Evolutionary conservation across 202 grass and related monocot genomes (phyloP), one percentile per base, ranked within the genome.

Genomic region (Carex arenaria): DNA sequence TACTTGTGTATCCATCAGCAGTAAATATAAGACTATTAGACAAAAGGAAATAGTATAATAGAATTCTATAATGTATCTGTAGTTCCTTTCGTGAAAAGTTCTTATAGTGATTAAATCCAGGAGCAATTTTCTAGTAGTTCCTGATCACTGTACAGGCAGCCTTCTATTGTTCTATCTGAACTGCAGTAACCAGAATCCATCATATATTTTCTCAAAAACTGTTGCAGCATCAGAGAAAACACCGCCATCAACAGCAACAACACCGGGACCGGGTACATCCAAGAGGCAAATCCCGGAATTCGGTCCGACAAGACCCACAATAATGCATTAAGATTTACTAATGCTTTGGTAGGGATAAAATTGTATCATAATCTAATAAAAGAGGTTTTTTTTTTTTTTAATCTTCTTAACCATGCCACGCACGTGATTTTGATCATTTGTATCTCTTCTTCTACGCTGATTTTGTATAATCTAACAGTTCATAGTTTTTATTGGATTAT

Each of bases 181-280:
- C 11, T 38, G 18, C 36, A 60, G 3, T 60, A 57, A 78, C 31
- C 59, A 11, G 54, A 60, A 17, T 78, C 53, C 53, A 59, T 75
- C 6, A 18, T 76, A 57, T 59, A 77, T 34, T 77, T 56, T 77
- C 14, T 38, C 53, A 17, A 38, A 2, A 4, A 59, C 38, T 66
- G 7, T 66, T 49, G n/a, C 22, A 81, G 79, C 54, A 66, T 52
- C 62, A 81, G 13, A 81, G 79, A 65, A 61, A 62, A 36, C 45
- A 76, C 11, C 20, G 49, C 3, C 78, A 65, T 2, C 78, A 49
- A 31, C 79, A 67, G 40, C 79, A 81, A 32, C 61, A 64, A 67
- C 52, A 52, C 61, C 61, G 59, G 18, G 79, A 66, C 19, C 60
- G 40, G 3, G 6, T 53, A 63, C 61, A 45, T 53, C 38, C 79